These are phyloP conservation scores for Fusarium chuoi DNA, from an alignment of 2,329 filamentous ascomycete species.

Conservation along the genomic window DNA sequence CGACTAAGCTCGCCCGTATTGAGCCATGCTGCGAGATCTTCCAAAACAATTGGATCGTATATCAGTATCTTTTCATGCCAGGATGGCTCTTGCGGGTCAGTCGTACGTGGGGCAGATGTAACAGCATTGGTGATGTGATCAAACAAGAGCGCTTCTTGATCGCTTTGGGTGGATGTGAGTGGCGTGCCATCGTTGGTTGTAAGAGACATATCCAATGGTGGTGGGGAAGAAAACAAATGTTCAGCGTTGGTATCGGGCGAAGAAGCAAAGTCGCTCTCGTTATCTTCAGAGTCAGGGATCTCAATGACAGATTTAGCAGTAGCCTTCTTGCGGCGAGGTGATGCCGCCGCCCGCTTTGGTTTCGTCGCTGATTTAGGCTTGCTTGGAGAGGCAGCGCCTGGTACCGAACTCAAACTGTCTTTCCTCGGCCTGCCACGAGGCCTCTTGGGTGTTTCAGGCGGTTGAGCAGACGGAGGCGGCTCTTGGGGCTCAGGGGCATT, in stretches of 20 bases:
- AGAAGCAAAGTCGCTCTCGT: constrained; percentile 40
- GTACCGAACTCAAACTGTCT: constrained; percentile 19
- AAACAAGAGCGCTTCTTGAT: constrained; percentile 60
- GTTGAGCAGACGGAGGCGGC: constrained; percentile 50
- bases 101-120: constrained; percentile 60
- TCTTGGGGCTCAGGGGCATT: constrained; percentile 44
- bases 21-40: constrained; percentile 86
- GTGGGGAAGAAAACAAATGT: constrained; percentile 57
- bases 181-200: constrained; percentile 58
- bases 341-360: constrained; percentile 21
- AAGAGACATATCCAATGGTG: constrained; percentile 55
- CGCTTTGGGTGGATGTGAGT: constrained; percentile 51
- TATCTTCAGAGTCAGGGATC: constrained; percentile 63
- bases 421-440: constrained; percentile 58
- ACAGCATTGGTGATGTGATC: constrained; percentile 66
- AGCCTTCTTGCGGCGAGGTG: constrained; percentile 25
- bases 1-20: constrained; percentile 75
- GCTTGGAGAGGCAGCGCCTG: neutral
- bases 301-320: constrained; percentile 50
- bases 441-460: constrained; percentile 49
- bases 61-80: constrained; percentile 96
- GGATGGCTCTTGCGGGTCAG: constrained; percentile 64
- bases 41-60: constrained; percentile 89
- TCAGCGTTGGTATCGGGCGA: constrained; percentile 51
- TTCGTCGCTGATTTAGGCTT: constrained; percentile 12